Evolutionary conservation across 1,284 basidiomycete genomes (phyloP).

Genomic region (Puccinia brachypodii): DNA sequence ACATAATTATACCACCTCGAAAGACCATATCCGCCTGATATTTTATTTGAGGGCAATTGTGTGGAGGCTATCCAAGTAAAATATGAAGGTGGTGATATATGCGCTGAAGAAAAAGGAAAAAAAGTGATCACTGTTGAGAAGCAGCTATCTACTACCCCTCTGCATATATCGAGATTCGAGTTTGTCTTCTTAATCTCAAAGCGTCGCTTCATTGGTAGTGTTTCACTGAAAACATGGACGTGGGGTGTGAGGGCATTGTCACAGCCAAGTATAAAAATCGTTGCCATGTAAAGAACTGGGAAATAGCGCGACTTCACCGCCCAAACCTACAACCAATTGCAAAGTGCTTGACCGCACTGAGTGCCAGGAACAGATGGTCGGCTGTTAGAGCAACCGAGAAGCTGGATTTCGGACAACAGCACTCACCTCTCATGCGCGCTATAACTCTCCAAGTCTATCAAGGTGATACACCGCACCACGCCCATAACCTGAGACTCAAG

Average conservation of each 20-base stretch:
- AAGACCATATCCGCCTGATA: background rate
- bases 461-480: no score
- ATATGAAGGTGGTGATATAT: background rate
- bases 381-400: conserved; percentile 4
- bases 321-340: background rate
- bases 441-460: no score
- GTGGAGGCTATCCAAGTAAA: background rate
- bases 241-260: background rate
- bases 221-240: background rate
- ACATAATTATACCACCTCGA: background rate
- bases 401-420: background rate
- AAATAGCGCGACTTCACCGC: background rate
- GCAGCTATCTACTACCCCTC: background rate
- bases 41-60: background rate
- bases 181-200: background rate
- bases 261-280: background rate
- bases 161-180: background rate
- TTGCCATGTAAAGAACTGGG: background rate
- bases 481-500: no score
- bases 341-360: background rate
- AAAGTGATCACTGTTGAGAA: background rate
- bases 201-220: background rate
- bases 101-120: background rate
- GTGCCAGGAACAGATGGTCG: background rate
- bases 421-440: no score